Conservation (phyloP, 169 alveolate species). For the Amoebophrya sp. region DNA sequence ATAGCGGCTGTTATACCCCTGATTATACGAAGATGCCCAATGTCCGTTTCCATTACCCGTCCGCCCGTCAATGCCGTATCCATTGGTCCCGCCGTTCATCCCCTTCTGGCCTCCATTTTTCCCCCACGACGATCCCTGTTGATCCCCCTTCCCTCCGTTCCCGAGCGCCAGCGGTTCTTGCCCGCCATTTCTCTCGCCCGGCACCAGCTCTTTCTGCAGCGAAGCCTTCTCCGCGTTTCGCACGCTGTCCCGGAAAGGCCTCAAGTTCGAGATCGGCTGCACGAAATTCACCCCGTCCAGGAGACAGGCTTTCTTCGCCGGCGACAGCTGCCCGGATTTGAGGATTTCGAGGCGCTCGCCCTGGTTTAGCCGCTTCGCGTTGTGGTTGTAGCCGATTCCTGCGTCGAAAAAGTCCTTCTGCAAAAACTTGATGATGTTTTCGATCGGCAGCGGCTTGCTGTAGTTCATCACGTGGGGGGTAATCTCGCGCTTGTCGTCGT, state of each 20-base stretch:
- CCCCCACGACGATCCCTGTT: too few species aligned
- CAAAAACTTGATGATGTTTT: not conserved
- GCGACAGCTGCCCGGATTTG: not conserved
- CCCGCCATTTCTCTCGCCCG: too few species aligned
- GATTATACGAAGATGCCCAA: too few species aligned
- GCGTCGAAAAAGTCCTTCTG: not conserved
- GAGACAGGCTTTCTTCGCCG: not conserved
- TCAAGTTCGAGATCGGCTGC: not conserved
- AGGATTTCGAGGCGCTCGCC: not conserved
- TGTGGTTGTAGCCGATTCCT: not conserved
- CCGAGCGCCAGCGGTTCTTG: too few species aligned
- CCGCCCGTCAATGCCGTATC: too few species aligned
- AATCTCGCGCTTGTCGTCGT: not conserved
- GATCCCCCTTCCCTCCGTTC: too few species aligned
- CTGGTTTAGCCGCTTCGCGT: not conserved
- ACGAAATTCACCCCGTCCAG: not conserved
- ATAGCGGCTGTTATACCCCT: too few species aligned
- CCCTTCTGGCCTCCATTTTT: too few species aligned
- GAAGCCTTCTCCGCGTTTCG: not conserved
- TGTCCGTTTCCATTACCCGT: too few species aligned
- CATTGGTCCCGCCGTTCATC: too few species aligned
- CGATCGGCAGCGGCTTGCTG: not conserved
- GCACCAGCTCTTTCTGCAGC: not conserved
- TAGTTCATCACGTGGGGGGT: not conserved
- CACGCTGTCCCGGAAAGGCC: not conserved